Percentiles rank a stretch among this genome's conserved stretches.
phyloP scores from a whole-genome alignment of 1,139 yeast species.

The Arxiozyma telluris region DNA sequence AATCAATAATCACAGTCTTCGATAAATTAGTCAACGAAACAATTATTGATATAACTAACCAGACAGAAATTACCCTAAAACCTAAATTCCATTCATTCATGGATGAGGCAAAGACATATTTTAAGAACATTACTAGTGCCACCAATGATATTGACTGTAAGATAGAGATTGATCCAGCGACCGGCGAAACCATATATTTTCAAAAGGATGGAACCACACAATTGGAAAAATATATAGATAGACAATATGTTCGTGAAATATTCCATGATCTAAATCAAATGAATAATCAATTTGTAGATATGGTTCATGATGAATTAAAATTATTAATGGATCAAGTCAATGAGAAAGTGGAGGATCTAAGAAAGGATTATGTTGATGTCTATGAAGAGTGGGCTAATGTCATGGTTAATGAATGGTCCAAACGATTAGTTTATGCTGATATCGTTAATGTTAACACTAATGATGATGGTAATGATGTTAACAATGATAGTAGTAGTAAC shows the following conservation, averaged over 20 bases:
- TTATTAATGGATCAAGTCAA: conserved; percentile 5
- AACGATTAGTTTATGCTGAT: conserved; percentile 31
- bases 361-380: conserved; percentile 52
- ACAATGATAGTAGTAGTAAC: conserved; percentile 11
- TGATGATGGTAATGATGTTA: conserved; percentile 5
- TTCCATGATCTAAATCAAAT: conserved; percentile 34
- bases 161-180: conserved; percentile 37
- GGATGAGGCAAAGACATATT: conserved; percentile 33
- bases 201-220: conserved; percentile 29
- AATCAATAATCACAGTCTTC: conserved; percentile 8
- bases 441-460: conserved; percentile 19
- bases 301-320: conserved; percentile 6
- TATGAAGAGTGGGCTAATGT: conserved; percentile 68
- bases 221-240: conserved; percentile 36
- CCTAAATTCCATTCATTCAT: conserved; percentile 26
- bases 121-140: conserved; percentile 37
- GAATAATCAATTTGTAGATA: conserved; percentile 2
- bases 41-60: conserved; percentile 1
- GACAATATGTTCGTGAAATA: conserved; percentile 52
- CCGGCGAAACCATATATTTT: conserved; percentile 33
- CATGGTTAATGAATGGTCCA: conserved; percentile 48
- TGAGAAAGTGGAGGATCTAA: conserved; percentile 33
- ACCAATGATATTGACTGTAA: conserved; percentile 45
- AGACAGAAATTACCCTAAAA: conserved; percentile 2
- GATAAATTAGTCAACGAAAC: conserved; percentile 10